These are phyloP conservation scores for Cordyceps militaris DNA, from an alignment of 2,329 filamentous ascomycete genomes.

Conservation along the genomic window DNA sequence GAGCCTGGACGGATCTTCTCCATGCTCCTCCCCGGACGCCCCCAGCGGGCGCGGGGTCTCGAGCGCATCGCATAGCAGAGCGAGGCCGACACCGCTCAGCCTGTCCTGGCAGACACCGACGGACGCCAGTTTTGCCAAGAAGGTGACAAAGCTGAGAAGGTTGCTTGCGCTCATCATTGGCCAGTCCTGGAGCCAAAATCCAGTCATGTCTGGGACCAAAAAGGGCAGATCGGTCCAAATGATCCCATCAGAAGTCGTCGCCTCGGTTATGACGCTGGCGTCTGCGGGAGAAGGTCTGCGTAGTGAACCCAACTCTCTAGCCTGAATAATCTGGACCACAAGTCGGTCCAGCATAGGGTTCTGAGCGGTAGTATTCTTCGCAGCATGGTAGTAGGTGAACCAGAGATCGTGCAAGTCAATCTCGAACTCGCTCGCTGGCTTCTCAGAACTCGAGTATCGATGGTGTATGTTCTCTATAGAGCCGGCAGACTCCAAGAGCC, in stretches of 20 bases:
- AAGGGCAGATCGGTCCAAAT: neutral
- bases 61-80: neutral
- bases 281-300: neutral
- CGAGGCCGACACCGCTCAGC: neutral
- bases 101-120: neutral
- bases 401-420: slow-evolving; percentile 6
- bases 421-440: neutral
- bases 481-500: neutral
- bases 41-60: neutral
- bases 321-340: neutral
- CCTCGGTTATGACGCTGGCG: neutral
- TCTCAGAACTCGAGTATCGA: neutral
- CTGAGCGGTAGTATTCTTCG: neutral
- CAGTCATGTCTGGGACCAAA: neutral
- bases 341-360: neutral
- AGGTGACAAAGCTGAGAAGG: neutral
- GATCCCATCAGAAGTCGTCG: neutral
- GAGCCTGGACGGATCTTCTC: neutral
- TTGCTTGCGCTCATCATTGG: neutral
- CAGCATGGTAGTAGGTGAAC: slow-evolving; percentile 5
- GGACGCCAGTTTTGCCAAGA: neutral
- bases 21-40: neutral
- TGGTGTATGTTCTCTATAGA: neutral
- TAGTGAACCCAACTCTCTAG: neutral
- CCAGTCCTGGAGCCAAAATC: neutral